Evolutionary conservation across 208 protist species (phyloP).

Genomic region (Tritrichomonas musculus): DNA sequence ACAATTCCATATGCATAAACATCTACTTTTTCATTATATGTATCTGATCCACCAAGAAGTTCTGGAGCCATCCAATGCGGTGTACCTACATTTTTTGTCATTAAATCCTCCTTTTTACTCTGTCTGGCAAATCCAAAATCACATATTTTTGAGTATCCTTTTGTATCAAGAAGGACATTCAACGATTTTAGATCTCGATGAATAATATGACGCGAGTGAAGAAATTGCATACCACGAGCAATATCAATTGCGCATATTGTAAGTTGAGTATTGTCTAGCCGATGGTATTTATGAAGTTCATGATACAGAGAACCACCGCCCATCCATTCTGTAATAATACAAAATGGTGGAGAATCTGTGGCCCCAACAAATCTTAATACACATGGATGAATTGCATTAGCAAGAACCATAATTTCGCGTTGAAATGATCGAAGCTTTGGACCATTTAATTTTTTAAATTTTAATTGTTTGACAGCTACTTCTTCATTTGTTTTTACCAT

Average conservation of each 20-base stretch:
- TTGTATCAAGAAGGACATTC: neutral
- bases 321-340: slow-evolving; percentile 30
- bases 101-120: neutral
- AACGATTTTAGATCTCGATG: neutral
- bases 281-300: neutral
- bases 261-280: neutral
- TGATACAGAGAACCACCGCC: neutral
- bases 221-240: neutral
- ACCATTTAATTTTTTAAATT: slow-evolving; percentile 16
- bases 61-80: slow-evolving; percentile 35
- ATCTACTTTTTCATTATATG: neutral
- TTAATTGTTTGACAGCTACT: neutral
- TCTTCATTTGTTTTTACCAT: neutral
- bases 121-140: neutral
- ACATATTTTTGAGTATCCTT: neutral
- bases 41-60: neutral
- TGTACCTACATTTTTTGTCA: slow-evolving; percentile 11
- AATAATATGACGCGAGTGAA: neutral
- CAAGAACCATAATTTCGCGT: neutral
- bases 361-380: neutral
- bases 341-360: neutral
- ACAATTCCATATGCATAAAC: slow-evolving; percentile 31
- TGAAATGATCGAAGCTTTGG: neutral
- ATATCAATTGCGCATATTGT: slow-evolving; percentile 1
- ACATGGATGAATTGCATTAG: neutral